Percentiles rank a stretch among this genome's conserved stretches.
Conservation (phyloP, 1,284 basidiomycete genomes). For the Tylopilus orsonianus region DNA sequence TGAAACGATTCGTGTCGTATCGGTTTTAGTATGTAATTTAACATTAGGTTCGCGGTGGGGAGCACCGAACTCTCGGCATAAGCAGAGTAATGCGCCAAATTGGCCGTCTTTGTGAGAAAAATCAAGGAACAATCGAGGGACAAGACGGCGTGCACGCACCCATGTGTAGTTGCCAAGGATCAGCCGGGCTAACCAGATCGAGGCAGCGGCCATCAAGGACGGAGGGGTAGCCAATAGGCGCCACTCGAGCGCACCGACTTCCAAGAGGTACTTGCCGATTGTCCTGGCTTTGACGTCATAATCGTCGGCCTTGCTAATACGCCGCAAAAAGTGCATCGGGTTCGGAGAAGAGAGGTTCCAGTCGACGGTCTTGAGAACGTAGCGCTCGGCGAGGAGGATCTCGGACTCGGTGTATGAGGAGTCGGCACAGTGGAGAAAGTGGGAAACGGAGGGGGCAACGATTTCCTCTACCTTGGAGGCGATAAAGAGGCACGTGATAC, state of each 20-base stretch:
- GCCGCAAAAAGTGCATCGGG: slow-evolving; percentile 89
- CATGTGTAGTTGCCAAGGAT: slow-evolving; percentile 84
- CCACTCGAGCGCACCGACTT: slow-evolving; percentile 90
- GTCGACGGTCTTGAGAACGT: slow-evolving; percentile 88
- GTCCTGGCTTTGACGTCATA: slow-evolving; percentile 92
- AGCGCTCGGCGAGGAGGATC: slow-evolving; percentile 92
- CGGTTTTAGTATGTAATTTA: slow-evolving; percentile 86
- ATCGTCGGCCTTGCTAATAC: slow-evolving; percentile 94
- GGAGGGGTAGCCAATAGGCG: slow-evolving; percentile 80
- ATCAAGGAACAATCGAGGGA: neutral
- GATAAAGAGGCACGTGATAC: slow-evolving; percentile 91
- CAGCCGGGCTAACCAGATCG: slow-evolving; percentile 89
- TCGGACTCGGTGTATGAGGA: slow-evolving; percentile 85
- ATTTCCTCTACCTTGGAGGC: slow-evolving; percentile 97
- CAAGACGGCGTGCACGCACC: slow-evolving; percentile 51
- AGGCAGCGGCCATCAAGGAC: slow-evolving; percentile 84
- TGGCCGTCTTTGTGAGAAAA: slow-evolving; percentile 59
- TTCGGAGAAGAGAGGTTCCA: slow-evolving; percentile 94
- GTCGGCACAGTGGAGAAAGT: slow-evolving; percentile 90
- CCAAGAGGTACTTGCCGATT: slow-evolving; percentile 90
- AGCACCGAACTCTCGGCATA: slow-evolving; percentile 85
- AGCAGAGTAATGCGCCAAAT: slow-evolving; percentile 89
- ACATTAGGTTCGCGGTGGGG: slow-evolving; percentile 89
- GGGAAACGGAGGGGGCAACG: slow-evolving; percentile 83
- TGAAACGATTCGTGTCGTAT: slow-evolving; percentile 75